Evolutionary conservation across 2,329 filamentous ascomycete species (phyloP).

Genomic region (Fusarium proliferatum): DNA sequence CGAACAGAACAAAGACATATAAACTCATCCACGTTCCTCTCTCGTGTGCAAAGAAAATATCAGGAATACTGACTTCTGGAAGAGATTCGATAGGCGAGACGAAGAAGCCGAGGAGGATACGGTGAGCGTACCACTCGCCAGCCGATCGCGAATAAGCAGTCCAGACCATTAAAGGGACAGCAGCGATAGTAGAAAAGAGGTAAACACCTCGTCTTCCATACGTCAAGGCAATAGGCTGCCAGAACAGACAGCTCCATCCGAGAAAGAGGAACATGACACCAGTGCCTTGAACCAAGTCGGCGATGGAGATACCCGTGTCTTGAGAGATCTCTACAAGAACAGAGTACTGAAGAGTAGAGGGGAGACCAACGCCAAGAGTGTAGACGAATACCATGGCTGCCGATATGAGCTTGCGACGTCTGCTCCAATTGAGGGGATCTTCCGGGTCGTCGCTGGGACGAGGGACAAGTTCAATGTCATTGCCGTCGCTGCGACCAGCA

Average conservation of each 20-base stretch:
- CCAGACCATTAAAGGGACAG: background rate
- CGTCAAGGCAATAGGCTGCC: background rate
- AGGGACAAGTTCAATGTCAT: constrained; percentile 5
- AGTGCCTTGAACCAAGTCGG: background rate
- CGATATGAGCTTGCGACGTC: background rate
- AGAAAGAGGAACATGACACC: constrained; percentile 8
- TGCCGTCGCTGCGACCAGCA: background rate
- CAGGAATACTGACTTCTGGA: background rate
- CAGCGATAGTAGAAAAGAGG: background rate
- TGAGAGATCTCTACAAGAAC: background rate
- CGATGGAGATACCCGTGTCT: background rate
- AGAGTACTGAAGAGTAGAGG: background rate
- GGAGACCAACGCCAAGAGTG: background rate
- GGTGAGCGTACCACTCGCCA: background rate
- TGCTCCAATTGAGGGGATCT: constrained; percentile 4
- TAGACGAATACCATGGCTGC: background rate
- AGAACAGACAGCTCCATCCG: background rate
- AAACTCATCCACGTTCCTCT: background rate
- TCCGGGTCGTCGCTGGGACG: constrained; percentile 1
- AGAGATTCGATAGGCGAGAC: background rate
- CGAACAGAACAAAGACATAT: background rate
- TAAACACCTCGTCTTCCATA: constrained; percentile 2
- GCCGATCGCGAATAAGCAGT: background rate
- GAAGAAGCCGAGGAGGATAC: background rate
- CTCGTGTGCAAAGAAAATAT: background rate